These are phyloP conservation scores for Colletotrichum theobromicola DNA, from an alignment of 2,329 filamentous ascomycete genomes.

Conservation along the genomic window DNA sequence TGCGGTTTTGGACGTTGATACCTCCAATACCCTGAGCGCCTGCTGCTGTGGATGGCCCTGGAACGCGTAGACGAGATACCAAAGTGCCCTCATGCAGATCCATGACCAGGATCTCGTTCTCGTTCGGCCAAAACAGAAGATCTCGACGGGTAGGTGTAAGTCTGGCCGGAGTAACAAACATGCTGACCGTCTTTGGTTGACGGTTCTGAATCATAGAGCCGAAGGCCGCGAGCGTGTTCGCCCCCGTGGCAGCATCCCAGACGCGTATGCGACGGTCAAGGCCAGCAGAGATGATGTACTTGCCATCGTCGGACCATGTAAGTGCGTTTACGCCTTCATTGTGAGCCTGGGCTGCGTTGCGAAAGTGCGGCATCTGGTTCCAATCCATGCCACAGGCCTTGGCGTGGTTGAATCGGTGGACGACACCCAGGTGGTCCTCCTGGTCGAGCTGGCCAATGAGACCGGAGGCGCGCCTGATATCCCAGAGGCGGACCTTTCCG, in stretches of 20 bases:
- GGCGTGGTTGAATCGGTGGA: conserved; percentile 43
- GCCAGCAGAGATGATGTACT: conserved; percentile 78
- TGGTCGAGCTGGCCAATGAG: conserved; percentile 81
- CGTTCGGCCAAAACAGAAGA: conserved; percentile 81
- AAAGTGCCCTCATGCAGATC: conserved; percentile 79
- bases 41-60: conserved; percentile 57
- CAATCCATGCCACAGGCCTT: conserved; percentile 33
- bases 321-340: conserved; percentile 83
- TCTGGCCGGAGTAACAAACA: conserved; percentile 68
- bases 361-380: conserved; percentile 42
- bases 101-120: conserved; percentile 79
- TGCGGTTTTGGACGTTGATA: conserved; percentile 67
- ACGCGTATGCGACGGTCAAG: conserved; percentile 86
- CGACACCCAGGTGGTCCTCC: conserved; percentile 78
- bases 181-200: conserved; percentile 63
- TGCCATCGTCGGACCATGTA: conserved; percentile 82
- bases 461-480: conserved; percentile 79
- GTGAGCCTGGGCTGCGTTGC: conserved; percentile 69
- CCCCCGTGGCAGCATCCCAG: conserved; percentile 81
- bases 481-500: conserved; percentile 84
- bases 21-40: conserved; percentile 52
- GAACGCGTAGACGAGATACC: conserved; percentile 72
- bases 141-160: conserved; percentile 64
- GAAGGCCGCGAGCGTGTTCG: conserved; percentile 89
- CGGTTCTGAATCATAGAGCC: conserved; percentile 81